Percentiles rank a stretch among this genome's conserved stretches.
Evolutionary conservation across 345 rosid genomes (phyloP).

Genomic region (Lumnitzera racemosa): DNA sequence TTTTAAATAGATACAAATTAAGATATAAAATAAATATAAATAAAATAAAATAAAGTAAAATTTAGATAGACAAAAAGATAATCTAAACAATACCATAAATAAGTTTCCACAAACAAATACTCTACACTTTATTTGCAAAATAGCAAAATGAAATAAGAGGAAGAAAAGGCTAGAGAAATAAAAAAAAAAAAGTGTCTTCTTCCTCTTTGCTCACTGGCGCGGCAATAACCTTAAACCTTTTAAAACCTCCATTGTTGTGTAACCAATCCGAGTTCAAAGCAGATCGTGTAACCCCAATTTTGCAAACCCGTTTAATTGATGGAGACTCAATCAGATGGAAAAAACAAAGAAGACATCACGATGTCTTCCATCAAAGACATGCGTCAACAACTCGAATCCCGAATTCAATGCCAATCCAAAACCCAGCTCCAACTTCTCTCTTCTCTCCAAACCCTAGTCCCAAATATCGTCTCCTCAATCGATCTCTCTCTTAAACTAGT

Average conservation of each 20-base stretch:
- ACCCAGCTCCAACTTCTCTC: slow-evolving; percentile 64
- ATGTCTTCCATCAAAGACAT: slow-evolving; percentile 42
- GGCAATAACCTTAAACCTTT: background rate
- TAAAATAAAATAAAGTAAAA: too few relatives aligned
- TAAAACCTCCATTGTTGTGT: slow-evolving; percentile 5
- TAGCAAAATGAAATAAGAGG: too few relatives aligned
- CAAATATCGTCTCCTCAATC: slow-evolving; percentile 60
- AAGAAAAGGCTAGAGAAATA: too few relatives aligned
- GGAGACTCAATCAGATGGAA: slow-evolving; percentile 41
- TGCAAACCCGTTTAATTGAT: slow-evolving; percentile 3
- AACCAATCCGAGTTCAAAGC: too few relatives aligned
- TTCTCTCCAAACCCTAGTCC: slow-evolving; percentile 56
- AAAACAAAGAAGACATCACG: slow-evolving; percentile 20
- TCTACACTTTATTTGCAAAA: too few relatives aligned
- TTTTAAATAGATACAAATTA: too few relatives aligned
- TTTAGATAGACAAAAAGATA: too few relatives aligned
- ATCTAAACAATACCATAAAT: too few relatives aligned
- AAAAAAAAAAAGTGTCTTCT: too few relatives aligned
- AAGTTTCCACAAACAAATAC: too few relatives aligned
- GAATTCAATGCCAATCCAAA: slow-evolving; percentile 48
- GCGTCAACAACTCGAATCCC: slow-evolving; percentile 60
- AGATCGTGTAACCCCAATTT: background rate
- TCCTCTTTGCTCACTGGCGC: too few relatives aligned
- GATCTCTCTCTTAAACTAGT: slow-evolving; percentile 69
- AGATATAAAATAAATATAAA: too few relatives aligned